These are phyloP conservation scores for Bacterosira constricta DNA, from an alignment of 108 stramenopile genomes.

Conservation along the genomic window DNA sequence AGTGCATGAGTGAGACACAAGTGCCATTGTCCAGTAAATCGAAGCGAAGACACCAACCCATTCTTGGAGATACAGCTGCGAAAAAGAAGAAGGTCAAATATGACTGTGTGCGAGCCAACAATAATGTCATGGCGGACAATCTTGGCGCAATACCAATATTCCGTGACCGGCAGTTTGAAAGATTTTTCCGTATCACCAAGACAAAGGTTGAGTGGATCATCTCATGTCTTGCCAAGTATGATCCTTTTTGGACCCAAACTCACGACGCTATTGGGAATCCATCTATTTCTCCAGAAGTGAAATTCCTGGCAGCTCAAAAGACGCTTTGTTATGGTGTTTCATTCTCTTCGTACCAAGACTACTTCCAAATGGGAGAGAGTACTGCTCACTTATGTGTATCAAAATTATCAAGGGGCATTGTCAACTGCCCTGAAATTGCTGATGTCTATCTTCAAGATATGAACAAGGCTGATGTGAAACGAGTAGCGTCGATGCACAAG, in stretches of 20 bases:
- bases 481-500: neutral
- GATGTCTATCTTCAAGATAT: neutral
- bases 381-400: conserved; percentile 1
- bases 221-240: neutral
- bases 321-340: conserved; percentile 11
- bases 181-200: conserved; percentile 1
- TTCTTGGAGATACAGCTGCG: no score
- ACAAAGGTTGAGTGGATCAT: neutral
- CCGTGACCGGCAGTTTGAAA: conserved; percentile 16
- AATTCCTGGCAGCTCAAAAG: neutral
- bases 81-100: no score
- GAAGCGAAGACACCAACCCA: no score
- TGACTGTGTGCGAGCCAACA: no score
- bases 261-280: neutral
- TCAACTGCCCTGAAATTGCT: neutral
- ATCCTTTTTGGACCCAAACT: neutral
- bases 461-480: neutral
- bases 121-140: no score
- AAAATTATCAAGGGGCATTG: neutral
- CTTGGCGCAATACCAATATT: no score
- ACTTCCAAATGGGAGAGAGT: conserved; percentile 23
- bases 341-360: neutral
- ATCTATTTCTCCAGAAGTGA: neutral
- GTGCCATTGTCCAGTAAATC: no score
- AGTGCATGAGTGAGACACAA: no score